Conservation (phyloP, 495 filamentous ascomycete species). For the Podospora fimiseda region DNA sequence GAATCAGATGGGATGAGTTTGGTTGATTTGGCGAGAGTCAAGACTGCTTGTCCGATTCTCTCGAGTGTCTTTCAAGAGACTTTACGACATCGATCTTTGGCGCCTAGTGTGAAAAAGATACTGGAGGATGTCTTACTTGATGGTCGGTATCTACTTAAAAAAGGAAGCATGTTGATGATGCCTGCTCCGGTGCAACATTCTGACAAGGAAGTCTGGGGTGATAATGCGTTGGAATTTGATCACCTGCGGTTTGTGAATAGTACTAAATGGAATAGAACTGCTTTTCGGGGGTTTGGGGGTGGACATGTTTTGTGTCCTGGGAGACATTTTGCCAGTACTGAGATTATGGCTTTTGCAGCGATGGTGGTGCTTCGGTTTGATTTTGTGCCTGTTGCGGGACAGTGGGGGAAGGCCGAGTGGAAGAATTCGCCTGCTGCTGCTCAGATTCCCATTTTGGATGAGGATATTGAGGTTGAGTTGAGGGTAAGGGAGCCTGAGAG, state of each 20-base stretch:
- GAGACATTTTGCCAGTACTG: conserved; percentile 29
- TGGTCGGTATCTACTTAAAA: conserved; percentile 25
- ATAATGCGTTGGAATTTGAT: conserved; percentile 21
- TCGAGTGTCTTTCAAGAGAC: conserved; percentile 24
- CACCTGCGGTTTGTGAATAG: conserved; percentile 23
- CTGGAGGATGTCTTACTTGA: conserved; percentile 27
- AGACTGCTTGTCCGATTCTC: conserved; percentile 19
- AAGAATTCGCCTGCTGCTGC: conserved; percentile 18
- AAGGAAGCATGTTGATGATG: conserved; percentile 27
- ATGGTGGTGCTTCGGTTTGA: conserved; percentile 38
- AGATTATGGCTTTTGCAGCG: conserved; percentile 30
- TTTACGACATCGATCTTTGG: conserved; percentile 19
- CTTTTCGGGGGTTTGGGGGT: conserved; percentile 32
- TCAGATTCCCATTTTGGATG: conserved; percentile 17
- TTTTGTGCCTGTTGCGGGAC: conserved; percentile 15
- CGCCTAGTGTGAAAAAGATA: conserved; percentile 16
- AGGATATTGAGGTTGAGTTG: conserved; percentile 21
- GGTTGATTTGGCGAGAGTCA: conserved; percentile 14
- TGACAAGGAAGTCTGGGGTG: conserved; percentile 23
- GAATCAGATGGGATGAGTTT: conserved; percentile 8
- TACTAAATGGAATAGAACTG: conserved; percentile 18
- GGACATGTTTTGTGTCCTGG: conserved; percentile 30
- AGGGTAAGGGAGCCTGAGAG: conserved; percentile 5
- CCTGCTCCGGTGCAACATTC: conserved; percentile 25
- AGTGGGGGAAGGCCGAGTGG: conserved; percentile 20